Base-by-base conservation (phyloP, 2,329 filamentous ascomycete genomes). In the Alternaria panax region DNA sequence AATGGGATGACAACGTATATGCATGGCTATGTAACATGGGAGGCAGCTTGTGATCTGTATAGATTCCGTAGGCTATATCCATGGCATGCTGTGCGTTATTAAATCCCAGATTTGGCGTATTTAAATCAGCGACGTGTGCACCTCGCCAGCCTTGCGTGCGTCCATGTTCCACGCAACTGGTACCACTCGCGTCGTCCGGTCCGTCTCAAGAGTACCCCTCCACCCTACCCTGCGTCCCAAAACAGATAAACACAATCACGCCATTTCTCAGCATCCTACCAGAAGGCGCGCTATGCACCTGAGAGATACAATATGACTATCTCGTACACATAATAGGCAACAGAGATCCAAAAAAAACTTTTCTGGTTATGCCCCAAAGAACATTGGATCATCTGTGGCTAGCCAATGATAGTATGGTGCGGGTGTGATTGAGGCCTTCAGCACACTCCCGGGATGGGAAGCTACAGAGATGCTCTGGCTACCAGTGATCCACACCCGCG, bases 21-120 rank as follows among this genome's bases (percentile, higher is more conserved):
- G 18, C 36, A 38, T 27, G 25, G 42, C 24, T 34, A 27, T 34
- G 24, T 18, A 22, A 40, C 14, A 18, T 14, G 25, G 50, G 55
- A 57, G 55, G 50, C 42, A 47, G n/a, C 32, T 20, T 54, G 55
- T 58, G 16, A 28, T 41, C 54, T 54, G 25, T 22, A 28, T 58
- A 54, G 34, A 54, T 47, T 47, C 50, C 20, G 22, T 51, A 51
- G 8, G 55, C 30, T 54, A 27, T 25, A 54, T 47, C 27, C 38
- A 58, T 58, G 22, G 32, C 27, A 54, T 34, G n/a, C 27, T 47
- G n/a, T 58, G 34, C 42, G 27, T 18, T 12, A 9, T 24, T 34
- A 12, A 48, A 32, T n/a, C 30, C 20, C 25, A 24, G 14, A 25
- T 25, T 4, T 47, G 20, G 24, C 34, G 18, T 28, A 12, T 2